phyloP scores from a whole-genome alignment of 805 yeast genomes.

The Suhomyces xylopsoci region DNA sequence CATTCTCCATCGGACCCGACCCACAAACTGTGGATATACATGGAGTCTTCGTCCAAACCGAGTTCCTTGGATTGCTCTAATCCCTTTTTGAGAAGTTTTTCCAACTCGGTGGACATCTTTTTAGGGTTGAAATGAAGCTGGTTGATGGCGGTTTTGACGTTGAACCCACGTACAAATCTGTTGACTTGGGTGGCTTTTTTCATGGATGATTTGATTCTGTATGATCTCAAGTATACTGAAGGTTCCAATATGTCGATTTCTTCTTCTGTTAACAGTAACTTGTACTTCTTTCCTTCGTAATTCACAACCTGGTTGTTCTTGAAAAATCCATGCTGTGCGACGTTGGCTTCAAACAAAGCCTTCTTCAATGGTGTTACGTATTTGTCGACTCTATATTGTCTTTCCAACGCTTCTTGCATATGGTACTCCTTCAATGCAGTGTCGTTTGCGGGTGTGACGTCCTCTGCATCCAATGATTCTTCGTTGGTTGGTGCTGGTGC shows the following conservation, averaged over 20 bases:
- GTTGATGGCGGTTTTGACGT: slow-evolving; percentile 76
- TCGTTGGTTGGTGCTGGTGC: slow-evolving; percentile 9
- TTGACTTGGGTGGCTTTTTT: slow-evolving; percentile 82
- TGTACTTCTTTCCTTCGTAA: slow-evolving; percentile 47
- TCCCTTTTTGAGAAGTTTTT: slow-evolving; percentile 69
- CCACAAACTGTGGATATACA: slow-evolving; percentile 83
- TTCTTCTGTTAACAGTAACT: slow-evolving; percentile 52
- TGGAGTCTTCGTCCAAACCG: slow-evolving; percentile 55
- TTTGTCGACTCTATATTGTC: slow-evolving; percentile 50
- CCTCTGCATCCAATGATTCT: slow-evolving; percentile 9
- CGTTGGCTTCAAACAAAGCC: slow-evolving; percentile 59
- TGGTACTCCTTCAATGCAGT: slow-evolving; percentile 46
- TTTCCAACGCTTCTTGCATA: slow-evolving; percentile 41
- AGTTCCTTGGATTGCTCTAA: slow-evolving; percentile 62
- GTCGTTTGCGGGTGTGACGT: slow-evolving; percentile 30
- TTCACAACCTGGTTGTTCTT: slow-evolving; percentile 54
- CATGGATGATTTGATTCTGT: slow-evolving; percentile 80
- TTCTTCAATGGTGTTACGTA: slow-evolving; percentile 71
- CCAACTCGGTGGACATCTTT: slow-evolving; percentile 75
- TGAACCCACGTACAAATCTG: slow-evolving; percentile 69
- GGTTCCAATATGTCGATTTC: slow-evolving; percentile 86
- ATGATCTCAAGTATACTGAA: slow-evolving; percentile 74
- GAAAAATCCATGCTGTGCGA: slow-evolving; percentile 63
- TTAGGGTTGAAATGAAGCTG: slow-evolving; percentile 88
- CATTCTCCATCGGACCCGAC: slow-evolving; percentile 83